Evolutionary conservation across 306 rosid species (phyloP).

Genomic region (Prunus salicina): DNA sequence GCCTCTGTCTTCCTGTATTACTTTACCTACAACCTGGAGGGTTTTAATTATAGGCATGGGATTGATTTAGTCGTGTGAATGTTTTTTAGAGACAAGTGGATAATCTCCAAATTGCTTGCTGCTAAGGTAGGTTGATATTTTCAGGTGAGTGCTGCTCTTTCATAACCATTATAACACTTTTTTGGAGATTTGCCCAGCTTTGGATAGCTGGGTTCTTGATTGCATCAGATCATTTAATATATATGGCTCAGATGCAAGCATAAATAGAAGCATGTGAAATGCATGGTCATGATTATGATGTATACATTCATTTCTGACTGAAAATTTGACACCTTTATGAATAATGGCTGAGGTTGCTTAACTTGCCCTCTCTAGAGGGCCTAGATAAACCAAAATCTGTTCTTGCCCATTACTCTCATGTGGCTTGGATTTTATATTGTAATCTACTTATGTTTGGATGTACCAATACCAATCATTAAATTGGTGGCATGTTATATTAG

Average conservation of each 20-base stretch:
- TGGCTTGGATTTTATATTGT: not conserved
- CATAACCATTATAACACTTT: conserved; percentile 38
- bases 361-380: not conserved
- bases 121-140: conserved; percentile 96
- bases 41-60: conserved; percentile 46
- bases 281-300: conserved; percentile 10
- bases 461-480: not conserved
- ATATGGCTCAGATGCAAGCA: conserved; percentile 3
- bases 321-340: not conserved
- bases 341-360: not conserved
- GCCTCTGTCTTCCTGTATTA: conserved; percentile 69
- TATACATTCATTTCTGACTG: conserved; percentile 7
- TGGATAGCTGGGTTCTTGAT: conserved; percentile 38
- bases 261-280: conserved; percentile 9
- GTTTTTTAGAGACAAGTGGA: conserved; percentile 96
- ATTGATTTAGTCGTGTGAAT: conserved; percentile 86
- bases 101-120: conserved; percentile 94
- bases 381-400: not conserved
- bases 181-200: conserved; percentile 41
- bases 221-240: conserved; percentile 34
- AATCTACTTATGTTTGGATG: not conserved
- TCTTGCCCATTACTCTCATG: not conserved
- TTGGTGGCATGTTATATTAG: not conserved
- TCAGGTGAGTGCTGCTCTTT: conserved; percentile 94
- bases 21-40: conserved; percentile 56